A percentile compares a stretch with the other conserved stretches of the same genome.
Conservation (phyloP, 2,329 filamentous ascomycete species). For the Alternaria dauci region DNA sequence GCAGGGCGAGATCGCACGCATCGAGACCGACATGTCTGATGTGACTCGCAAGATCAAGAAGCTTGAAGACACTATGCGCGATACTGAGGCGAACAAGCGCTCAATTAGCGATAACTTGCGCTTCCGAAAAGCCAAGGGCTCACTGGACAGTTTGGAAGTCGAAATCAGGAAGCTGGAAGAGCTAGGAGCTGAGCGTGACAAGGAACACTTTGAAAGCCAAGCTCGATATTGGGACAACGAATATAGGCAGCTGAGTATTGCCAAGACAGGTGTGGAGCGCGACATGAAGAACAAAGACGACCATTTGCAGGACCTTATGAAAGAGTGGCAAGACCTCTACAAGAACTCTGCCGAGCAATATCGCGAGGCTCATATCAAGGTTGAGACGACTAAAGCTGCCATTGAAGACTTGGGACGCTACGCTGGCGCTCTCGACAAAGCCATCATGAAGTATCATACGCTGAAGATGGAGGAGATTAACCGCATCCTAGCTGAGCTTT, state of each 20-base stretch:
- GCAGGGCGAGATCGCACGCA: slow-evolving; percentile 69
- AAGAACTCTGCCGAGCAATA: slow-evolving; percentile 81
- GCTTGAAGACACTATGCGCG: slow-evolving; percentile 77
- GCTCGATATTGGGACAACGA: slow-evolving; percentile 72
- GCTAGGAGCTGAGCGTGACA: slow-evolving; percentile 84
- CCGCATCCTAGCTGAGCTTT: slow-evolving; percentile 91
- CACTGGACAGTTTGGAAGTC: slow-evolving; percentile 70
- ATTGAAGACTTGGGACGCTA: slow-evolving; percentile 90
- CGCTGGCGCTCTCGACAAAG: slow-evolving; percentile 84
- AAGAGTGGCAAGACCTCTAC: slow-evolving; percentile 87
- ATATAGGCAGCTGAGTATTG: slow-evolving; percentile 73
- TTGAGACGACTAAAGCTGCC: slow-evolving; percentile 90
- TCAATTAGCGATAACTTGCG: slow-evolving; percentile 89
- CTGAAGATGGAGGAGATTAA: slow-evolving; percentile 99
- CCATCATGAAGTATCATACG: slow-evolving; percentile 95
- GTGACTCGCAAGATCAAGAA: slow-evolving; percentile 77
- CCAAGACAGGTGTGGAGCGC: slow-evolving; percentile 77
- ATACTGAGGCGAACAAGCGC: slow-evolving; percentile 82
- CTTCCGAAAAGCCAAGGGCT: slow-evolving; percentile 77
- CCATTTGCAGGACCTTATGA: slow-evolving; percentile 74
- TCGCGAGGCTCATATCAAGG: slow-evolving; percentile 86
- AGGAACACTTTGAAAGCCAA: slow-evolving; percentile 75
- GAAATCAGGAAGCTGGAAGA: slow-evolving; percentile 79
- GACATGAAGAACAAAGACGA: slow-evolving; percentile 85
- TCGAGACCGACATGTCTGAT: slow-evolving; percentile 73